Percentiles rank a stretch among this genome's conserved stretches.
Evolutionary conservation across 2,329 filamentous ascomycete species (phyloP).

Genomic region (Monosporascus sp.): DNA sequence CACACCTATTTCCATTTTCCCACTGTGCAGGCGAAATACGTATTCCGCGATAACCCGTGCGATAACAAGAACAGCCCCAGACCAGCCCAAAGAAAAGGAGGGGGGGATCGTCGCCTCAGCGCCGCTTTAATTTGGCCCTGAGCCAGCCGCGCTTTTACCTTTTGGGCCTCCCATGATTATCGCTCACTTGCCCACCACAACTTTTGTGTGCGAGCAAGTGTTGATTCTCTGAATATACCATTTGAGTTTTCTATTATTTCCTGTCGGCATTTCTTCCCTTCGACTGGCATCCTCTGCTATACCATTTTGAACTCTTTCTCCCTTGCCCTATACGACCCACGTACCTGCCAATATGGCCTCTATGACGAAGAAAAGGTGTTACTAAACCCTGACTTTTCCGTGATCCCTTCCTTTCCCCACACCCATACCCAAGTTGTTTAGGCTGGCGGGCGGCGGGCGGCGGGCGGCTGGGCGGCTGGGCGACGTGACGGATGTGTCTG

Average conservation of each 20-base stretch:
- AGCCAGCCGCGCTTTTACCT: not conserved
- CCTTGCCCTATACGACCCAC: not conserved
- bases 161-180: not conserved
- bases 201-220: not conserved
- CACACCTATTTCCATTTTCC: too few relatives aligned
- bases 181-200: not conserved
- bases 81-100: not conserved
- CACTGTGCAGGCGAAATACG: too few relatives aligned
- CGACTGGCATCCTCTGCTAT: not conserved
- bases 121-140: not conserved
- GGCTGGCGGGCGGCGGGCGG: not conserved
- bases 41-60: too few relatives aligned
- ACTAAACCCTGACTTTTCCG: conserved; percentile 5
- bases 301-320: not conserved
- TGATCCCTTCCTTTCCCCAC: conserved; percentile 3
- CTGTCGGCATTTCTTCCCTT: too few relatives aligned
- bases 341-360: conserved; percentile 12
- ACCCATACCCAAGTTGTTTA: conserved; percentile 7
- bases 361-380: conserved; percentile 19
- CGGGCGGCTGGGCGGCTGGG: not conserved
- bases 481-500: not conserved
- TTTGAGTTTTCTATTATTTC: too few relatives aligned
- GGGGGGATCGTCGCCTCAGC: not conserved
- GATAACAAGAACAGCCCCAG: not conserved
- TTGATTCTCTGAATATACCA: too few relatives aligned